phyloP scores from a whole-genome alignment of 345 rosid species.

The Isatis tinctoria region DNA sequence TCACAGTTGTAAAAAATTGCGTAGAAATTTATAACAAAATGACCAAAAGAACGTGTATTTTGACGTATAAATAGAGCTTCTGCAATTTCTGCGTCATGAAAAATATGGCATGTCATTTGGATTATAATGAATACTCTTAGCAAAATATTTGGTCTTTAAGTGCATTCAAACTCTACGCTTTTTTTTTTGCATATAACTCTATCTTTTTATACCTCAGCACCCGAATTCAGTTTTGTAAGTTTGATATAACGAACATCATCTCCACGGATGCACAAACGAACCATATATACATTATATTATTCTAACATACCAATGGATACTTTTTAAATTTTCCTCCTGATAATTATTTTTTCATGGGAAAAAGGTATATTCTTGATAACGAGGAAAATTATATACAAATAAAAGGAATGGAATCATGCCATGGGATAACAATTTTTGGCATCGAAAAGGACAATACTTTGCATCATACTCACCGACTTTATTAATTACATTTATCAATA shows the following conservation, averaged over 20 bases:
- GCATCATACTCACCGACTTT: slow-evolving; percentile 35
- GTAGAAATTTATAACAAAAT: background rate
- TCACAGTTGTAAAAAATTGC: background rate
- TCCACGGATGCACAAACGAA: background rate
- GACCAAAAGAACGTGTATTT: background rate
- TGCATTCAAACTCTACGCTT: background rate
- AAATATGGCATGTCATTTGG: background rate
- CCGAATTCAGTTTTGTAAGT: background rate
- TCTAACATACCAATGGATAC: background rate
- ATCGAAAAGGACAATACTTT: slow-evolving; percentile 36
- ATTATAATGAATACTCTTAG: background rate
- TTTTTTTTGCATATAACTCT: background rate
- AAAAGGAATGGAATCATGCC: slow-evolving; percentile 15
- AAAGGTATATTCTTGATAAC: slow-evolving; percentile 23
- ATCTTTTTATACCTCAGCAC: background rate
- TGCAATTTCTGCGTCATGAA: background rate
- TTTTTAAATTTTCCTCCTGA: background rate
- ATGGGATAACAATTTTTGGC: slow-evolving; percentile 16
- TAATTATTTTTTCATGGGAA: background rate
- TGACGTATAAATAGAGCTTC: background rate
- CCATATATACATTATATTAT: background rate
- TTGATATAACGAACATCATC: background rate
- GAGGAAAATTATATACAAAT: slow-evolving; percentile 4
- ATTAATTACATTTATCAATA: background rate
- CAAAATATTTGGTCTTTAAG: background rate